Evolutionary conservation across 805 yeast species (phyloP), one percentile per base, ranked within the genome.

Genomic region (Martiniozyma abietophila): DNA sequence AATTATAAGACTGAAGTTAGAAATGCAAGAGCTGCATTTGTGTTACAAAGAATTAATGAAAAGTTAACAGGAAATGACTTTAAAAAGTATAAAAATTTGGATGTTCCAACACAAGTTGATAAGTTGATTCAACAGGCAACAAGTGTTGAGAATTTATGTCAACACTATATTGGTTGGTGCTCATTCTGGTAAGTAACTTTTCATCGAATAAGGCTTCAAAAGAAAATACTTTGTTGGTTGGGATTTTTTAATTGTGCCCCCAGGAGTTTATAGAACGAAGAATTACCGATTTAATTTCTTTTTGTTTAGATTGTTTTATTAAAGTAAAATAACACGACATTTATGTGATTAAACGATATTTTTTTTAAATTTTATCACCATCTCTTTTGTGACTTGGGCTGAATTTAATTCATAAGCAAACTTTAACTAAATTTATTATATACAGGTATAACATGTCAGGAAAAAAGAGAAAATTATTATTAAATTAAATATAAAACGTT

Each of bases 101-200:
- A 76, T 46, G 86, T 88, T 25, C 80, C 94, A 2, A 74, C 80
- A 3, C 99, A 92, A 57, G 97, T 92, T 25, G 97, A 92, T 48
- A 80, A 79, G 53, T 64, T 92, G 53, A 92, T 92, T 33, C 94
- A 83, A 49, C 96, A 92, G 54, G 97, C 98, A 2, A 92, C 97
- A 0, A 80, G 94, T 31, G 94, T 89, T 20, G 97, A 92, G 53
- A 92, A 92, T 49, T 61, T 92, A 36, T 92, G 97, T 51, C 96
- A 86, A 58, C 98, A 89, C 58, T 92, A 83, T 53, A 81, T 92
- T 42, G 99, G 99, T 14, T 92, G 99, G 99, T 92, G 99, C 61
- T 83, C 97, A 1, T 92, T 89, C 72, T 92, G 98, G 97, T 89
- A n/a, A n/a, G n/a, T n/a, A n/a, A 50, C n/a, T n/a, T n/a, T n/a